Base-by-base conservation (phyloP, 2,329 filamentous ascomycete genomes). In the Leptographium procerum region DNA sequence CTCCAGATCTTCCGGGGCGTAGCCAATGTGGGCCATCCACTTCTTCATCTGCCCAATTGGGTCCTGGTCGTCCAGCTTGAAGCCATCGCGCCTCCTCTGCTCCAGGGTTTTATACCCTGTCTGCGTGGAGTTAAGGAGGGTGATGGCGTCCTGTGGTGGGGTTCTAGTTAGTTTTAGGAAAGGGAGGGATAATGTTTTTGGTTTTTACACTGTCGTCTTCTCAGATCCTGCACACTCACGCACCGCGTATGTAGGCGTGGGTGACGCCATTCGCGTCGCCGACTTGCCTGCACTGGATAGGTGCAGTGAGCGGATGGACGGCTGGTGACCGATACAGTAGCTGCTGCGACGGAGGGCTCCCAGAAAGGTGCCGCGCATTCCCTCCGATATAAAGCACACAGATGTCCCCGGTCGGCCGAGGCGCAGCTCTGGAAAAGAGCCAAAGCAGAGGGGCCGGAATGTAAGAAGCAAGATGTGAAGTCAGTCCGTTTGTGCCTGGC, bases 51-150 rank as follows among this genome's bases (percentile, higher is more conserved):
- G 88, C 3, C 83, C 81, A 53, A 94, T 84, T 10, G 88, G 76
- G 58, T 63, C 61, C 52, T 54, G 51, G 78, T 50, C 77, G 60
- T 83, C 77, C 71, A 88, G 84, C 31, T 78, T 81, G 62, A 84
- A 75, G 24, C 89, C 88, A 22, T 86, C 87, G 69, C 88, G 88
- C 57, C 84, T 81, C 56, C 94, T 85, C 55, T 86, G 84, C 69
- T 95, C 85, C 22, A 96, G 81, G 56, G 90, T 81, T 54, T 87
- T 82, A 69, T 87, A 92, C 56, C 95, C 95, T 48, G 88, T 90
- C 71, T 99, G 94, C 55, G 97, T 83, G 51, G 89, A 87, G 72
- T 97, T 97, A 68, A 97, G 82, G 45, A 88, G 84, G 64, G 84
- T 77, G 62, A 97, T 85, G 53, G 92, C 94, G 70, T 94, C 90